Evolutionary conservation across 2,329 filamentous ascomycete genomes (phyloP).

Genomic region (Aspergillus latus): DNA sequence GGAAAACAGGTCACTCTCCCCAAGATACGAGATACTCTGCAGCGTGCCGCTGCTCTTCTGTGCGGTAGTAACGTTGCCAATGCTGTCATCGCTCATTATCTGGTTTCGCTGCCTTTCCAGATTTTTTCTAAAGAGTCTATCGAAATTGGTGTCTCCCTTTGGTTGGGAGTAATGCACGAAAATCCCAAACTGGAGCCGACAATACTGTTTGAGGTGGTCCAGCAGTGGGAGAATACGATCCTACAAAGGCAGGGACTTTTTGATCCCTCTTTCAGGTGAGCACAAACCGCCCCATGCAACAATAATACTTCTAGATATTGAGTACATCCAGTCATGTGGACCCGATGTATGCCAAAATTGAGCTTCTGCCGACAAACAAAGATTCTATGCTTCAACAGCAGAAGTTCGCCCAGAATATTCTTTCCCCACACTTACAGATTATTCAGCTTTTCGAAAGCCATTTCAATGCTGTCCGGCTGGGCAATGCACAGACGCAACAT

Average conservation of each 20-base stretch:
- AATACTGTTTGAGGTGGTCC: conserved; percentile 80
- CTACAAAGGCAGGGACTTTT: conserved; percentile 79
- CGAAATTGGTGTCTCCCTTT: conserved; percentile 90
- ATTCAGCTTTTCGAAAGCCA: conserved; percentile 91
- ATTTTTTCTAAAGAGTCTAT: conserved; percentile 95
- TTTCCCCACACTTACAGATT: conserved; percentile 82
- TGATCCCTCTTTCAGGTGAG: conserved; percentile 65
- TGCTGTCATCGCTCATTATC: conserved; percentile 75
- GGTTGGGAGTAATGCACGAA: conserved; percentile 96
- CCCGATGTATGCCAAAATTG: conserved; percentile 86
- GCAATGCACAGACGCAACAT: conserved; percentile 76
- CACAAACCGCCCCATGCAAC: conserved; percentile 14
- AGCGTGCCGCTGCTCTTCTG: conserved; percentile 80
- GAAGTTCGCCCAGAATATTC: conserved; percentile 74
- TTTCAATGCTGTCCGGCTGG: conserved; percentile 87
- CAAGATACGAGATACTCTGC: conserved; percentile 77
- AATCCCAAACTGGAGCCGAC: conserved; percentile 85
- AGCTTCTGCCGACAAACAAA: conserved; percentile 89
- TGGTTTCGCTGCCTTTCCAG: conserved; percentile 89
- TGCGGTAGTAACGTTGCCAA: conserved; percentile 75
- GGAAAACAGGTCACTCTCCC: conserved; percentile 69
- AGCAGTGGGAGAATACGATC: conserved; percentile 87
- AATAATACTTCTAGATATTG: neutral
- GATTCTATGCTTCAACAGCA: conserved; percentile 71
- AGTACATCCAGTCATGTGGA: conserved; percentile 62